These are phyloP conservation scores for Cutaneotrichosporon curvatum DNA, from an alignment of 1,284 basidiomycete genomes.

Conservation along the genomic window DNA sequence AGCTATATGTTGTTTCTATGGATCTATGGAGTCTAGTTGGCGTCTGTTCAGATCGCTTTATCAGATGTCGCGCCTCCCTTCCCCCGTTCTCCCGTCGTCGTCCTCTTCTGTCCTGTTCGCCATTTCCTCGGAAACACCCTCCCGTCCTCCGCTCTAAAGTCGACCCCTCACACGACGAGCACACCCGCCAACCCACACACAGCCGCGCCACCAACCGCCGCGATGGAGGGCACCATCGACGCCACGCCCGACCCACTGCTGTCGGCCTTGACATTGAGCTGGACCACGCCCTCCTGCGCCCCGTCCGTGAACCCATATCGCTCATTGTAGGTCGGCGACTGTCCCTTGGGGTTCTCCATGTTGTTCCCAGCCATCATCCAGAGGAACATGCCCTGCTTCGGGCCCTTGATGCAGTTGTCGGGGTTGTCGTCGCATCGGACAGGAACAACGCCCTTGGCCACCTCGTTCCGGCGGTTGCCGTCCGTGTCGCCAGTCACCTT, in stretches of 20 bases:
- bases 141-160: too few relatives aligned
- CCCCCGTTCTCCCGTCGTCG: too few relatives aligned
- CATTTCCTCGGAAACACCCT: too few relatives aligned
- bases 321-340: constrained; percentile 3
- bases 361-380: constrained; percentile 11
- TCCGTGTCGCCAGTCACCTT: constrained; percentile 50
- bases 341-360: not conserved
- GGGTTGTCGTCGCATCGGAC: constrained; percentile 29
- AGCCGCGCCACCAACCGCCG: constrained; percentile 1
- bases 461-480: constrained; percentile 21
- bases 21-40: too few relatives aligned
- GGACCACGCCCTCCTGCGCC: constrained; percentile 9
- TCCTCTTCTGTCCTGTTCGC: too few relatives aligned
- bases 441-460: constrained; percentile 47
- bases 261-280: not conserved
- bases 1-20: too few relatives aligned
- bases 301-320: constrained; percentile 11
- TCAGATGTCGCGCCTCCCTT: too few relatives aligned
- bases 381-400: constrained; percentile 19
- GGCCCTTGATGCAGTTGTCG: constrained; percentile 31
- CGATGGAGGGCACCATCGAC: too few relatives aligned
- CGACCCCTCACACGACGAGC: too few relatives aligned
- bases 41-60: too few relatives aligned
- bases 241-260: too few relatives aligned
- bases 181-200: too few relatives aligned